Evolutionary conservation across 1,139 yeast genomes (phyloP).

Genomic region (Kodamaea suecica): DNA sequence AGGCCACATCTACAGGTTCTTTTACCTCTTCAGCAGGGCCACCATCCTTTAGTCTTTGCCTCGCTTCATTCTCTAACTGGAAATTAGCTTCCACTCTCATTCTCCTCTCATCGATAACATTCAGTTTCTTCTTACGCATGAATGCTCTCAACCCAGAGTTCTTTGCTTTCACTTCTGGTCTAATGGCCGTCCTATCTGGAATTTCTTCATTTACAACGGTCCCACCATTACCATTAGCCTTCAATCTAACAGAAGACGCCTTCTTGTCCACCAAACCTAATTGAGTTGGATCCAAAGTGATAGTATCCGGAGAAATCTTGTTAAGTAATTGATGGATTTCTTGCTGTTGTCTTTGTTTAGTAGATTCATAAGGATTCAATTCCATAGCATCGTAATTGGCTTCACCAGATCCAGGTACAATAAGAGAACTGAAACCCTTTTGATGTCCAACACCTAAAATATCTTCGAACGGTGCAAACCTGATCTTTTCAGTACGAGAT

Average conservation of each 20-base stretch:
- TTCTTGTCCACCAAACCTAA: slow-evolving; percentile 83
- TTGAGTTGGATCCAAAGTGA: slow-evolving; percentile 81
- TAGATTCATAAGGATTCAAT: slow-evolving; percentile 86
- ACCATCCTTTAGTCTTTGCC: slow-evolving; percentile 52
- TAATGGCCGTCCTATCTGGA: slow-evolving; percentile 41
- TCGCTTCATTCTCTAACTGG: slow-evolving; percentile 67
- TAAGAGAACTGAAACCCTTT: slow-evolving; percentile 71
- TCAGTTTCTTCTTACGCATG: slow-evolving; percentile 79
- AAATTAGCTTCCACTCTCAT: slow-evolving; percentile 76
- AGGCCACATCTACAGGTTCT: slow-evolving; percentile 54
- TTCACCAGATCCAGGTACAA: slow-evolving; percentile 97
- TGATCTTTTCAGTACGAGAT: slow-evolving; percentile 61
- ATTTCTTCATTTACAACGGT: slow-evolving; percentile 20
- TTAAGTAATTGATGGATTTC: slow-evolving; percentile 86
- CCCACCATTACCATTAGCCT: slow-evolving; percentile 45
- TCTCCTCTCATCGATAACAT: slow-evolving; percentile 86
- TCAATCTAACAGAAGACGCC: slow-evolving; percentile 60
- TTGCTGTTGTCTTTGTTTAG: slow-evolving; percentile 88
- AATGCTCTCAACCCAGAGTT: slow-evolving; percentile 81
- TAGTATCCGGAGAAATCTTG: slow-evolving; percentile 90
- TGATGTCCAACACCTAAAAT: slow-evolving; percentile 84
- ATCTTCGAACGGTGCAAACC: slow-evolving; percentile 95
- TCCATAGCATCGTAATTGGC: slow-evolving; percentile 96
- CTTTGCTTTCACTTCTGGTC: slow-evolving; percentile 69
- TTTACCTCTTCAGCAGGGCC: slow-evolving; percentile 50